Evolutionary conservation across 1,139 yeast genomes (phyloP).

Genomic region (Pichia sp.): DNA sequence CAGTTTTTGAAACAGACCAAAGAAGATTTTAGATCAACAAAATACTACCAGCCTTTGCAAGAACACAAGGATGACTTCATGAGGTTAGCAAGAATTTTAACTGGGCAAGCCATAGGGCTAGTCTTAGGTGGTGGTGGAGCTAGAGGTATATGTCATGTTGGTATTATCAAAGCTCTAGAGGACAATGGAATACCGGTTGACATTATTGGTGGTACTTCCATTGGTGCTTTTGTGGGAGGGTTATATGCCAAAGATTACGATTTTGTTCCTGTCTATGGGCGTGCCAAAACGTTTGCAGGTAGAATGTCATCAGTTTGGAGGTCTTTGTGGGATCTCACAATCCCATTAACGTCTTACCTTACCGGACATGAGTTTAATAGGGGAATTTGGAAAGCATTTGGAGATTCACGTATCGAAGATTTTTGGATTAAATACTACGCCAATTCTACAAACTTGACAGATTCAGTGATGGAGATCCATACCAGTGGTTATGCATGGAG

Average conservation of each 20-base stretch:
- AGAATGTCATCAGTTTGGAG: slow-evolving; percentile 87
- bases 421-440: slow-evolving; percentile 89
- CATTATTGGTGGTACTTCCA: slow-evolving; percentile 92
- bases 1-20: slow-evolving; percentile 26
- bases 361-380: slow-evolving; percentile 97
- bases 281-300: slow-evolving; percentile 81
- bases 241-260: slow-evolving; percentile 90
- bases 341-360: slow-evolving; percentile 90
- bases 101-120: slow-evolving; percentile 91
- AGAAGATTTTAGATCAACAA: slow-evolving; percentile 24
- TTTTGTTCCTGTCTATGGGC: slow-evolving; percentile 82
- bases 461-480: slow-evolving; percentile 93
- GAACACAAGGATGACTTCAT: slow-evolving; percentile 83
- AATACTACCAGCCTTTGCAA: slow-evolving; percentile 44
- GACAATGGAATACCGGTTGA: slow-evolving; percentile 92
- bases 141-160: slow-evolving; percentile 88
- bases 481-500: slow-evolving; percentile 93
- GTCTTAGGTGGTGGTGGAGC: slow-evolving; percentile 99
- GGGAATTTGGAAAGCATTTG: slow-evolving; percentile 94
- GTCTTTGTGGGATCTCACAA: slow-evolving; percentile 74
- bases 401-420: slow-evolving; percentile 89
- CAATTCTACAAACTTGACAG: slow-evolving; percentile 94
- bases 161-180: slow-evolving; percentile 89
- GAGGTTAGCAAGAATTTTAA: slow-evolving; percentile 79
- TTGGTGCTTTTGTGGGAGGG: slow-evolving; percentile 95